Evolutionary conservation across 345 rosid genomes (phyloP).

Genomic region (Streptanthus diversifolius): DNA sequence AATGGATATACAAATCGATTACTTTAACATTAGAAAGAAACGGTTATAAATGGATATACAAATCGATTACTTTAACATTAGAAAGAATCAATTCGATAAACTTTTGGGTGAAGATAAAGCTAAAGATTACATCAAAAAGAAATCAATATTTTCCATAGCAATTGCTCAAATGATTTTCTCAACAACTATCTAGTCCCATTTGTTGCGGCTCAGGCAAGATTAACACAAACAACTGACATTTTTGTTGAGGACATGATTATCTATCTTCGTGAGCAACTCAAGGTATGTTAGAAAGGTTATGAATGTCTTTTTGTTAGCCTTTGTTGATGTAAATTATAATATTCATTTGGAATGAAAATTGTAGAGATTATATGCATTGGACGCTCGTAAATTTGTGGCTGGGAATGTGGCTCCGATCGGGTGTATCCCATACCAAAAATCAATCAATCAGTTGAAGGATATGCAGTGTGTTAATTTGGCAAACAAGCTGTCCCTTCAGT

Average conservation of each 20-base stretch:
- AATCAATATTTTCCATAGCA: slow-evolving; percentile 68
- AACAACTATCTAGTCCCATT: slow-evolving; percentile 89
- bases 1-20: slow-evolving; percentile 84
- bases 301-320: not conserved
- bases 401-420: slow-evolving; percentile 95
- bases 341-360: not conserved
- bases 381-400: slow-evolving; percentile 76
- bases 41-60: slow-evolving; percentile 90
- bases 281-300: slow-evolving; percentile 32
- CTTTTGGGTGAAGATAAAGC: slow-evolving; percentile 68
- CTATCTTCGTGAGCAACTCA: slow-evolving; percentile 59
- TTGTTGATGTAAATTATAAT: not conserved
- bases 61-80: slow-evolving; percentile 66
- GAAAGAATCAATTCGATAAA: slow-evolving; percentile 63
- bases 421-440: slow-evolving; percentile 88
- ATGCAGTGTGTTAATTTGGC: slow-evolving; percentile 74
- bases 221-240: slow-evolving; percentile 61
- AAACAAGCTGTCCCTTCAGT: slow-evolving; percentile 63
- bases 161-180: slow-evolving; percentile 83
- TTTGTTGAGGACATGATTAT: slow-evolving; percentile 69
- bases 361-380: slow-evolving; percentile 79
- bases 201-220: slow-evolving; percentile 66
- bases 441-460: slow-evolving; percentile 54
- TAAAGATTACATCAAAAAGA: slow-evolving; percentile 47
- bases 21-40: slow-evolving; percentile 66